phyloP scores from a whole-genome alignment of 2,329 filamentous ascomycete genomes.

The Trichophyton mentagrophytes region DNA sequence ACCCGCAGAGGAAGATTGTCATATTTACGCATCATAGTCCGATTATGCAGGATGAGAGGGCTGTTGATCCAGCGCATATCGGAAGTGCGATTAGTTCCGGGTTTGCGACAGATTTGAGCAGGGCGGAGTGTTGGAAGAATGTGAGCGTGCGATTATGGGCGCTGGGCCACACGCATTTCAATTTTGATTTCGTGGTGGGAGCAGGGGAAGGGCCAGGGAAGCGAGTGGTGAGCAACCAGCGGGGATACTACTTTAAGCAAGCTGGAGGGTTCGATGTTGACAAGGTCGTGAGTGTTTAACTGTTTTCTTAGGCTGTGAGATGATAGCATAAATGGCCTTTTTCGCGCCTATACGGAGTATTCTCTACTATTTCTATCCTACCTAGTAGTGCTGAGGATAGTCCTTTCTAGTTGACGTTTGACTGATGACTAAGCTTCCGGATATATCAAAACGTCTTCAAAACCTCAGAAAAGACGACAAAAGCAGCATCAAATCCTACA shows the following conservation, averaged over 20 bases:
- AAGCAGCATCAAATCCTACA: background rate
- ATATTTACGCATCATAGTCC: constrained; percentile 32
- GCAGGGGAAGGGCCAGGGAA: constrained; percentile 18
- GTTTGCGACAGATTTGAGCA: constrained; percentile 33
- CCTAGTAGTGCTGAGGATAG: too few relatives aligned
- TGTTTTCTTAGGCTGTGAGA: too few relatives aligned
- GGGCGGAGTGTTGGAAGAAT: constrained; percentile 29
- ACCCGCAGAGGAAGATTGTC: constrained; percentile 26
- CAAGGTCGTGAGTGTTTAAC: constrained; percentile 14
- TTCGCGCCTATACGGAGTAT: too few relatives aligned
- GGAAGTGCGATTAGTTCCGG: constrained; percentile 24
- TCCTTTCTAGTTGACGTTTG: too few relatives aligned
- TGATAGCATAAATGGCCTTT: too few relatives aligned
- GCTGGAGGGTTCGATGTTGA: constrained; percentile 24
- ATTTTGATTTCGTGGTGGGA: constrained; percentile 24
- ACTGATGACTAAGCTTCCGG: background rate
- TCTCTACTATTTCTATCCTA: too few relatives aligned
- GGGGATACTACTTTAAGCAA: constrained; percentile 23
- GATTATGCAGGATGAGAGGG: constrained; percentile 14
- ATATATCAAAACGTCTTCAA: background rate
- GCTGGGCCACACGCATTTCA: constrained; percentile 40
- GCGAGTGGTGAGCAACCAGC: constrained; percentile 24
- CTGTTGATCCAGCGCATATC: constrained; percentile 22
- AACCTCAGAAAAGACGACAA: background rate
- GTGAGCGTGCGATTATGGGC: constrained; percentile 32